These are phyloP conservation scores for Drechslera avenae DNA, from an alignment of 2,329 filamentous ascomycete genomes.

Conservation along the genomic window DNA sequence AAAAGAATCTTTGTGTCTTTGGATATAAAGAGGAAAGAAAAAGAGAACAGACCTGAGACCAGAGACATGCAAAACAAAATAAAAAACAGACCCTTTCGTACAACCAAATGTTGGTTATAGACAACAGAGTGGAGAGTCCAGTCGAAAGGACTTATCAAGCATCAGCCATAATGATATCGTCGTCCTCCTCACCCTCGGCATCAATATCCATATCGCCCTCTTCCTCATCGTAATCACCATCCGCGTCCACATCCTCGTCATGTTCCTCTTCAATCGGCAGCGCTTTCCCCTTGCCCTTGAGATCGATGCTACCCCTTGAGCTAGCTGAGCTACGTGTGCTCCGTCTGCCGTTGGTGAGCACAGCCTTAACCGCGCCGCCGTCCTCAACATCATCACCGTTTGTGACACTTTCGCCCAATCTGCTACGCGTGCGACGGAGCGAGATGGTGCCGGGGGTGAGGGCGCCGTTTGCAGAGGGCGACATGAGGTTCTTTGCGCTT, in stretches of 20 bases:
- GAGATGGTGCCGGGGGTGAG: conserved; percentile 38
- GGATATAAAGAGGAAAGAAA: too few species aligned
- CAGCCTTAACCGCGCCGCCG: conserved; percentile 37
- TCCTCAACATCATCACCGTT: conserved; percentile 43
- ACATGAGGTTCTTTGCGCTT: conserved; percentile 32
- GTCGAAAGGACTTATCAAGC: conserved; percentile 3
- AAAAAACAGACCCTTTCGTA: too few species aligned
- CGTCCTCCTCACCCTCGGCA: conserved; percentile 34
- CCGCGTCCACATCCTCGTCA: conserved; percentile 32
- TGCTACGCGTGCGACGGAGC: conserved; percentile 50
- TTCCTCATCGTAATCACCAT: conserved; percentile 6
- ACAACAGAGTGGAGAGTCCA: too few species aligned
- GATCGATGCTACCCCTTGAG: conserved; percentile 32
- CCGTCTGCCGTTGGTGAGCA: conserved; percentile 31
- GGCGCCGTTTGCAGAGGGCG: conserved; percentile 40
- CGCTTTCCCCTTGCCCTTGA: conserved; percentile 36
- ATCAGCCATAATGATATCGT: conserved; percentile 29
- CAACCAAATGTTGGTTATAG: too few species aligned
- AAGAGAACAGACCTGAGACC: too few species aligned
- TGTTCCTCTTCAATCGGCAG: conserved; percentile 38
- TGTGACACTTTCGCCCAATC: conserved; percentile 49
- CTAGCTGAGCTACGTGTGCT: conserved; percentile 40
- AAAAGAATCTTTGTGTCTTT: too few species aligned
- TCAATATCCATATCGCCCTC: conserved; percentile 37
- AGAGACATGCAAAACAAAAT: too few species aligned